Evolutionary conservation across 148 eudicot genomes (phyloP), one percentile per base, ranked within the genome.

Genomic region (Cornus florida): DNA sequence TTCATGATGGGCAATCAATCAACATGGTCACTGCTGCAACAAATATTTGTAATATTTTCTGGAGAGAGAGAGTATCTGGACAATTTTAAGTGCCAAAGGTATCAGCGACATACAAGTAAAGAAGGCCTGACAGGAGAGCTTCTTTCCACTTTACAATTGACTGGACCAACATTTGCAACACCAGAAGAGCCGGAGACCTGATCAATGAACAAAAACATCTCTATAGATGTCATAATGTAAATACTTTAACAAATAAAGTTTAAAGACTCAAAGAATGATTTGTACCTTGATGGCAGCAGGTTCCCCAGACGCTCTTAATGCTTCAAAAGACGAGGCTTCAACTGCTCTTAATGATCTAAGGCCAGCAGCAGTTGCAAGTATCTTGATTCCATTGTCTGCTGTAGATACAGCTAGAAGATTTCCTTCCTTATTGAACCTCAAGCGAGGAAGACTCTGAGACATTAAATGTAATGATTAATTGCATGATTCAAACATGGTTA

Each of bases 381-480:
- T 86, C 83, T 89, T 92, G 71, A 92, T 83, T 84, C 98, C 94
- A 84, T 90, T 87, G 76, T 91, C 97, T n/a, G 87, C 85, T 59
- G 93, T 88, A 31, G 97, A 83, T 35, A 94, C 94, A 76, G 98
- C 93, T 71, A 92, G 92, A 79, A 94, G 94, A 80, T 87, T 92
- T 75, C 98, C 98, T 69, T 94, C 98, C 86, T 91, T 94, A 82
- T 90, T 94, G 88, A 94, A 92, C 81, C 95, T 91, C 88, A 94
- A 78, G 70, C 97, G 90, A 13, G 98, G 97, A 70, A 85, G 86
- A 86, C 70, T 83, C 97, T 92, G 85, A 77, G 75, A 70, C n/a
- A 79, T 62, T 62, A 46, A n/a, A 67, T 9, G 48, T 20, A 28
- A 31, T 38, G 62, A 31, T 66, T 77, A 77, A 79, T 77, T 23